Evolutionary conservation across 148 eudicot species (phyloP).

Genomic region (Euryodendron excelsum): DNA sequence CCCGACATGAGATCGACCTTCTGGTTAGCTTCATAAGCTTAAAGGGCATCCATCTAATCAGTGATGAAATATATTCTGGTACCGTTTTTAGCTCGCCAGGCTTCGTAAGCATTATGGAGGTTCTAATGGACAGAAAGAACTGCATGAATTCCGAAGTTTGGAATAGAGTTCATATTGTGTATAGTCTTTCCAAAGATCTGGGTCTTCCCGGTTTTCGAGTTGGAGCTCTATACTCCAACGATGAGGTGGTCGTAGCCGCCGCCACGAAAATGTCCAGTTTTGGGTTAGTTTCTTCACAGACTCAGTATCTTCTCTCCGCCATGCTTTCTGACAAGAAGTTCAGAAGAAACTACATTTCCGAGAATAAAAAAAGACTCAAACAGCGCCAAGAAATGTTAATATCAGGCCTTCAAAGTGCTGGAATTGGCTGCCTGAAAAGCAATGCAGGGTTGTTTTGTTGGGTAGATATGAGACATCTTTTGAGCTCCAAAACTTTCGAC

Average conservation of each 20-base stretch:
- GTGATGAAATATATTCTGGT: constrained; percentile 73
- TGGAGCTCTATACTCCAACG: constrained; percentile 66
- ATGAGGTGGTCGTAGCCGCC: constrained; percentile 51
- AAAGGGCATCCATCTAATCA: constrained; percentile 52
- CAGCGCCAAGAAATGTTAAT: constrained; percentile 39
- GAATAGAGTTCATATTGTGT: constrained; percentile 60
- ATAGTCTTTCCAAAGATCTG: constrained; percentile 72
- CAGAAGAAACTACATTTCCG: constrained; percentile 33
- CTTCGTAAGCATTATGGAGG: constrained; percentile 62
- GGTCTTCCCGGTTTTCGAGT: constrained; percentile 84
- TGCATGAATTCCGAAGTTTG: constrained; percentile 33
- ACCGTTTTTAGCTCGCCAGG: constrained; percentile 41
- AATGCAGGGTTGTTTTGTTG: constrained; percentile 70
- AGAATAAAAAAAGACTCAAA: constrained; percentile 45
- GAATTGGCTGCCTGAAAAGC: constrained; percentile 55
- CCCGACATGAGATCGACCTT: constrained; percentile 43
- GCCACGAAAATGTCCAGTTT: constrained; percentile 91
- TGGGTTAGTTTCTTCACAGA: constrained; percentile 74
- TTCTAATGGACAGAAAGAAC: constrained; percentile 35
- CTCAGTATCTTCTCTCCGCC: constrained; percentile 60
- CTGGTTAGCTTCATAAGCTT: constrained; percentile 42
- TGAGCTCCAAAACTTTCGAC: constrained; percentile 51
- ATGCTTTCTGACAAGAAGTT: constrained; percentile 61
- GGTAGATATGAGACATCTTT: constrained; percentile 67
- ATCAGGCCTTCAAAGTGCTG: constrained; percentile 45